These are phyloP conservation scores for Fraxinus floribunda DNA, from an alignment of 305 asterid genomes.

Conservation along the genomic window DNA sequence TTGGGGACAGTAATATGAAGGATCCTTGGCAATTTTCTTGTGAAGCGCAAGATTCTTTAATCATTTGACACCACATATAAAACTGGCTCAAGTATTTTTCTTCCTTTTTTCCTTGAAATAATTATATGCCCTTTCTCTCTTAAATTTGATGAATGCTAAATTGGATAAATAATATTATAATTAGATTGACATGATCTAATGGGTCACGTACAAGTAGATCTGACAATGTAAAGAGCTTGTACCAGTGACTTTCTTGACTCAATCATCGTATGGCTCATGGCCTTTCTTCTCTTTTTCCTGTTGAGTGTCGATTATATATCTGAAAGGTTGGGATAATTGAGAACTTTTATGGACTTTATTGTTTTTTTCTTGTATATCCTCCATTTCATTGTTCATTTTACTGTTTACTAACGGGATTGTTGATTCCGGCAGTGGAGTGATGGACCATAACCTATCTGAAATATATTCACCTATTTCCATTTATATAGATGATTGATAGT, in stretches of 20 bases:
- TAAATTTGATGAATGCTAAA: not conserved
- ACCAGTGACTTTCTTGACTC: not conserved
- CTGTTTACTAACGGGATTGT: not conserved
- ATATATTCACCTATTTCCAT: not conserved
- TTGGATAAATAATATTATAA: not conserved
- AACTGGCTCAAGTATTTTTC: not conserved
- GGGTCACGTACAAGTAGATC: not conserved
- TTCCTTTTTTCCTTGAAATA: not conserved
- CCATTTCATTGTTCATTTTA: not conserved
- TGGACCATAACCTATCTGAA: constrained; percentile 5
- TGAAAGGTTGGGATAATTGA: not conserved
- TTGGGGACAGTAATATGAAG: not conserved
- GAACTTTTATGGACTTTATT: not conserved
- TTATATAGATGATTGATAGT: not conserved
- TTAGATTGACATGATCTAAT: not conserved
- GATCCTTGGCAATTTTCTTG: constrained; percentile 1
- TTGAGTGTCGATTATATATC: not conserved
- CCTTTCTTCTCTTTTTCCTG: constrained; percentile 4
- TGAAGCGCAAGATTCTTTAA: constrained; percentile 12
- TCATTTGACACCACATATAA: not conserved
- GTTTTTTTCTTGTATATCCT: not conserved
- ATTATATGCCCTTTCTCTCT: not conserved
- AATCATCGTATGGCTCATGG: not conserved
- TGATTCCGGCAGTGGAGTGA: not conserved
- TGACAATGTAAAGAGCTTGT: not conserved